Evolutionary conservation across 202 grass and related monocot genomes (phyloP), one percentile per base, ranked within the genome.

Genomic region (Zizania palustris): DNA sequence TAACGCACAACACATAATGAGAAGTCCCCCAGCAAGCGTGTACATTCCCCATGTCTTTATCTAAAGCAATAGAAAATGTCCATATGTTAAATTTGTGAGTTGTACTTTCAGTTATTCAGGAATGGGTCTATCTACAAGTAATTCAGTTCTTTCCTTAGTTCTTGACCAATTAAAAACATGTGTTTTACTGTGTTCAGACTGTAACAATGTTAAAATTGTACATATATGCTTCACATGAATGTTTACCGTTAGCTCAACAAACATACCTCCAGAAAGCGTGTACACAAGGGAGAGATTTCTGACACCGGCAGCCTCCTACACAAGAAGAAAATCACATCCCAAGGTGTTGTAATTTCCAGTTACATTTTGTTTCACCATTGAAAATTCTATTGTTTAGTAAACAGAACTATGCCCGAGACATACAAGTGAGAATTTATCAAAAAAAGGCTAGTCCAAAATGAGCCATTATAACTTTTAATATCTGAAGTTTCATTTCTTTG

Each of bases 211-310:
- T 9, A 39, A 63, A 81, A 54, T 56, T 20, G 6, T 22, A 69
- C 34, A 48, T 14, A 64, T 38, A 40, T 16, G 14, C 43, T 61
- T 58, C 16, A 46, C 49, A 45, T 0, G 13, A 63, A 61, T 44
- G 0, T 12, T 65, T 77, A 4, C 15, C 5, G n/a, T 66, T 44
- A 12, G 49, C 48, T 12, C 7, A 34, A 34, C 10, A 64, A 36
- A 11, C 1, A n/a, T 79, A 97, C 94, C 94, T 85, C 94, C 94
- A 49, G 86, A 88, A 38, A 93, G 91, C 41, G 91, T 90, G 72
- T 92, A 93, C 11, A 97, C 91, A 67, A 97, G 82, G 65, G 94
- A 97, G 22, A 97, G 87, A 80, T 92, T 93, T 61, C 94, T 90
- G 69, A 97, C 82, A 86, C 93, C 91, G 5, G 79, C 82, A 16